Conservation (phyloP, 2,329 filamentous ascomycete species). For the Venturia carpophila region DNA sequence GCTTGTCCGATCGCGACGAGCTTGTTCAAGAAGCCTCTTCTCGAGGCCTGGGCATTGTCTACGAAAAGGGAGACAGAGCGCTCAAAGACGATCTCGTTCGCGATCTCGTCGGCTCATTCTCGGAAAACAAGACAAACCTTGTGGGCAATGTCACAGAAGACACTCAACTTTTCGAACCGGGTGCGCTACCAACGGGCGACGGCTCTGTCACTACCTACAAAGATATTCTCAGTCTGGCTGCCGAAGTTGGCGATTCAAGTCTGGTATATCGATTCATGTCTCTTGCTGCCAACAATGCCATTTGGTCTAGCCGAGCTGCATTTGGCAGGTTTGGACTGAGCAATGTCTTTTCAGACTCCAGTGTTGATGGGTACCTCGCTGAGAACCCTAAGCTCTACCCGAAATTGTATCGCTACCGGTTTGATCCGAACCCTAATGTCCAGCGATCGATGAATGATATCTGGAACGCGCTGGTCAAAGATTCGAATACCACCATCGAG, state of each 20-base stretch:
- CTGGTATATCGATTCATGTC: slow-evolving; percentile 99
- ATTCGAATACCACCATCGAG: slow-evolving; percentile 68
- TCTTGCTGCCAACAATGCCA: slow-evolving; percentile 86
- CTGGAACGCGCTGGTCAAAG: slow-evolving; percentile 92
- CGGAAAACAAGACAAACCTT: slow-evolving; percentile 62
- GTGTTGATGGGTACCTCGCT: slow-evolving; percentile 55
- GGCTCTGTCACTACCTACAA: slow-evolving; percentile 93
- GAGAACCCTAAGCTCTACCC: slow-evolving; percentile 92
- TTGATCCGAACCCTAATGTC: slow-evolving; percentile 90
- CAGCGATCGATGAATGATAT: slow-evolving; percentile 96
- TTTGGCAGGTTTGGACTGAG: slow-evolving; percentile 92
- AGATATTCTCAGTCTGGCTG: slow-evolving; percentile 91
- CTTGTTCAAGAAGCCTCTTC: slow-evolving; percentile 94
- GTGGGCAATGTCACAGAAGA: slow-evolving; percentile 75
- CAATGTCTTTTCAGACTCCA: slow-evolving; percentile 81
- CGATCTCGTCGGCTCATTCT: slow-evolving; percentile 79
- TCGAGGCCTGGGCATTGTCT: slow-evolving; percentile 81
- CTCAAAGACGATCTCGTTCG: slow-evolving; percentile 77
- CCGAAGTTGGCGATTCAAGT: slow-evolving; percentile 90
- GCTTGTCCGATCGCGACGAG: slow-evolving; percentile 82
- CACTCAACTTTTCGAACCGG: slow-evolving; percentile 88
- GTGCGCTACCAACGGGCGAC: slow-evolving; percentile 81
- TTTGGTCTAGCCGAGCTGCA: slow-evolving; percentile 94
- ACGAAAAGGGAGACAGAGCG: slow-evolving; percentile 77
- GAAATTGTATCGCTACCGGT: slow-evolving; percentile 88